Conservation (phyloP, 306 rosid species). For the Fragaria ananassa region DNA sequence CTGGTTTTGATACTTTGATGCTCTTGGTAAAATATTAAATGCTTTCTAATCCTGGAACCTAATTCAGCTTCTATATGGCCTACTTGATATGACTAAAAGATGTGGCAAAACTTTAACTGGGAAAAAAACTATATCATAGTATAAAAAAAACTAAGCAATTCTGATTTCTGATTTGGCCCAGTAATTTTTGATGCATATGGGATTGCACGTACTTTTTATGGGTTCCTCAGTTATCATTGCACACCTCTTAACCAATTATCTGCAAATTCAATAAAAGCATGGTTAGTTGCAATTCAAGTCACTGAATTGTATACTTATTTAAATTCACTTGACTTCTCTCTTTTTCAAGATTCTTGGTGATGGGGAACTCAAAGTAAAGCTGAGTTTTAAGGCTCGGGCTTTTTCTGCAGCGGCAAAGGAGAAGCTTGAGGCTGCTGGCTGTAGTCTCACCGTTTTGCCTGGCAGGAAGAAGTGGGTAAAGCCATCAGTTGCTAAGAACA, state of each 20-base stretch:
- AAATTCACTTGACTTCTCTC: slow-evolving; percentile 7
- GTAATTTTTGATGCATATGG: neutral
- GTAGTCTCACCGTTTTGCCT: slow-evolving; percentile 74
- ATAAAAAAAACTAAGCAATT: neutral
- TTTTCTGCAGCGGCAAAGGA: slow-evolving; percentile 81
- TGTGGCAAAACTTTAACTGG: neutral
- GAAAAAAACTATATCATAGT: neutral
- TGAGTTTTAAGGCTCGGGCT: slow-evolving; percentile 77
- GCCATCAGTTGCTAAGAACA: slow-evolving; percentile 86
- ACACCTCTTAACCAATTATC: neutral
- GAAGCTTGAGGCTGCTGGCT: slow-evolving; percentile 83
- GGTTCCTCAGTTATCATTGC: neutral
- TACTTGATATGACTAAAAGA: neutral
- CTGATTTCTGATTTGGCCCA: neutral
- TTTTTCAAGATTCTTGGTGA: slow-evolving; percentile 71
- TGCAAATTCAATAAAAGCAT: neutral
- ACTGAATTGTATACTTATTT: neutral
- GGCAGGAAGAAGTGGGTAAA: slow-evolving; percentile 98
- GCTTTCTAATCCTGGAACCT: neutral
- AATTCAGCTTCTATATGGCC: neutral
- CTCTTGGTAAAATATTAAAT: neutral
- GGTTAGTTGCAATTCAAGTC: neutral
- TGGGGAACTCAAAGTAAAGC: slow-evolving; percentile 75
- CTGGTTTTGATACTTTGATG: neutral
- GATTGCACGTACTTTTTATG: neutral